phyloP scores from a whole-genome alignment of 345 rosid species.

The Tarenaya hassleriana region DNA sequence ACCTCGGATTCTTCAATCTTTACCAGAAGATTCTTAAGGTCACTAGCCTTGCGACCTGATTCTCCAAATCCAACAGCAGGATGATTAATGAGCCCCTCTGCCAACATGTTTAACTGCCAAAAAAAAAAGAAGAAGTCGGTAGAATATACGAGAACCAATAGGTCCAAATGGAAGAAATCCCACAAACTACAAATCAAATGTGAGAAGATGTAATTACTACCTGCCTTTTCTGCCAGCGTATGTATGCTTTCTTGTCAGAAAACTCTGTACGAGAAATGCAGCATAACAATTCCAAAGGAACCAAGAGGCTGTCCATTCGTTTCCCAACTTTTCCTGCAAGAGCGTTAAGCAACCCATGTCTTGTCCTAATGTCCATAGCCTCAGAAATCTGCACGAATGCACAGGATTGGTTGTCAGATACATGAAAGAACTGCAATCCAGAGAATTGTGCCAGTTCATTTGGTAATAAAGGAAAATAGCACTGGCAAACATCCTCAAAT shows the following conservation, averaged over 20 bases:
- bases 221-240: conserved; percentile 99
- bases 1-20: conserved; percentile 99
- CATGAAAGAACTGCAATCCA: conserved; percentile 9
- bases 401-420: conserved; percentile 15
- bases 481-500: conserved; percentile 12
- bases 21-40: conserved; percentile 73
- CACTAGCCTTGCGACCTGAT: conserved; percentile 71
- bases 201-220: conserved; percentile 38
- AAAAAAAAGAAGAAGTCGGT: conserved; percentile 26
- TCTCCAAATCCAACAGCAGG: conserved; percentile 91
- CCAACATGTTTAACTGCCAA: conserved; percentile 78
- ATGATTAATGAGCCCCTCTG: conserved; percentile 91
- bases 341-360: conserved; percentile 89
- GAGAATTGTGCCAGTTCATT: conserved; percentile 7
- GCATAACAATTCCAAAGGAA: conserved; percentile 86
- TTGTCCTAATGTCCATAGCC: conserved; percentile 91
- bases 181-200: conserved; percentile 6
- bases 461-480: conserved; percentile 7
- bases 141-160: conserved; percentile 20
- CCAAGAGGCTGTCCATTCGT: conserved; percentile 80
- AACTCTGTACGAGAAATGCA: conserved; percentile 91
- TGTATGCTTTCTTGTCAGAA: conserved; percentile 89
- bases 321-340: conserved; percentile 85
- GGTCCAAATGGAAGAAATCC: conserved; percentile 20
- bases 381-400: conserved; percentile 64